These are phyloP conservation scores for Lachancea mirantina DNA, from an alignment of 805 yeast species.

Conservation along the genomic window DNA sequence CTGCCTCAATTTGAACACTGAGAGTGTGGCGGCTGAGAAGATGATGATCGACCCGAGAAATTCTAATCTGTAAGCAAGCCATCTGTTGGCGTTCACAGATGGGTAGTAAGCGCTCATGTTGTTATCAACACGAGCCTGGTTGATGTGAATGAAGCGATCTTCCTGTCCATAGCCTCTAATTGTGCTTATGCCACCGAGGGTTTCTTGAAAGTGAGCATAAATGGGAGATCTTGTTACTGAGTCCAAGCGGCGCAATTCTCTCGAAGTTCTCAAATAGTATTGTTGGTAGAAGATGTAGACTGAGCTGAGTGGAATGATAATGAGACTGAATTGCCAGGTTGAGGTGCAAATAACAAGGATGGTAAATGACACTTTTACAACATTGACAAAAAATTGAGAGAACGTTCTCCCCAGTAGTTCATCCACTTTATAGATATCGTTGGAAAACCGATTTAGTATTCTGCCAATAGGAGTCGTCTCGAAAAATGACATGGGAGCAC, in stretches of 20 bases:
- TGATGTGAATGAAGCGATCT: conserved; percentile 54
- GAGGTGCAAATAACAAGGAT: conserved; percentile 73
- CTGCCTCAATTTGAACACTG: conserved; percentile 58
- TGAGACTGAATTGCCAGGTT: conserved; percentile 76
- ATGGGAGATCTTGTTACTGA: conserved; percentile 75
- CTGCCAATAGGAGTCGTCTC: conserved; percentile 96
- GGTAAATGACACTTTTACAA: conserved; percentile 63
- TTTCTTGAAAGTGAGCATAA: conserved; percentile 79
- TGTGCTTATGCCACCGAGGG: conserved; percentile 66
- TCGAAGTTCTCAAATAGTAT: conserved; percentile 65
- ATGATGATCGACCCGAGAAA: conserved; percentile 85
- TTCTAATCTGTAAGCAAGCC: conserved; percentile 95
- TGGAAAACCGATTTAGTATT: conserved; percentile 82
- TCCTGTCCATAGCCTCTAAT: conserved; percentile 69
- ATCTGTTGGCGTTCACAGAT: conserved; percentile 85
- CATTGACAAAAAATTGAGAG: conserved; percentile 56
- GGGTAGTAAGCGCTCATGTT: conserved; percentile 93
- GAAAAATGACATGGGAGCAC: conserved; percentile 93
- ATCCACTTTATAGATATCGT: conserved; percentile 84
- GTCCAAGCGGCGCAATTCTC: conserved; percentile 78
- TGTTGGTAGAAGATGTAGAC: conserved; percentile 68
- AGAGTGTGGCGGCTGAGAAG: conserved; percentile 74
- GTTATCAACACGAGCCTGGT: conserved; percentile 66
- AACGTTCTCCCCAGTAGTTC: conserved; percentile 67
- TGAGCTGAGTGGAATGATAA: conserved; percentile 62